phyloP scores from a whole-genome alignment of 371 early-diverging fungal genomes.

The Mucor lusitanicus region DNA sequence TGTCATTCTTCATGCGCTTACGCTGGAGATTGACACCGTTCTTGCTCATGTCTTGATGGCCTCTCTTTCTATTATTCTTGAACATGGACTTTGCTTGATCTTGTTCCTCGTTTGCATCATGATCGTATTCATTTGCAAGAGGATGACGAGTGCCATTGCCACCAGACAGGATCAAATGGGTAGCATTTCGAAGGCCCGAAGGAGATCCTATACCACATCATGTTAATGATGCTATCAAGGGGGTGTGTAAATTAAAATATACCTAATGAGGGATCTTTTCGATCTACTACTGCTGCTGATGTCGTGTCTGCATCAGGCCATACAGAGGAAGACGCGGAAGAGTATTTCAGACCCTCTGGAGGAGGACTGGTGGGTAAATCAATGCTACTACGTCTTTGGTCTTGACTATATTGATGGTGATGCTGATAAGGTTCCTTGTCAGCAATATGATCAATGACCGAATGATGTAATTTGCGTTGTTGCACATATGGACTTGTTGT shows the following conservation, averaged over 20 bases:
- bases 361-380: constrained; percentile 24
- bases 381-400: constrained; percentile 8
- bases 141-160: constrained; percentile 16
- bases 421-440: background rate
- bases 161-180: constrained; percentile 1
- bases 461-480: background rate
- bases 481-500: constrained; percentile 6
- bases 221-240: background rate
- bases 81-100: background rate
- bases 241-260: background rate
- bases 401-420: background rate
- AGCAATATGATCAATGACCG: constrained; percentile 1
- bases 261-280: constrained; percentile 14
- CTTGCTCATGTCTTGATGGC: background rate
- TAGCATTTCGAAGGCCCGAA: constrained; percentile 10
- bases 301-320: background rate
- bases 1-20: constrained; percentile 7
- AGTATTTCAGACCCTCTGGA: constrained; percentile 7
- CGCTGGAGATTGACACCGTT: background rate
- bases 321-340: background rate
- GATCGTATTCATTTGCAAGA: constrained; percentile 11
- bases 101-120: constrained; percentile 30
- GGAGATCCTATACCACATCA: background rate
- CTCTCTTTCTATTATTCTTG: background rate
- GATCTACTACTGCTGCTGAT: background rate